Evolutionary conservation across 2,329 filamentous ascomycete species (phyloP), one percentile per base, ranked within the genome.

Genomic region (Arthrobotrys conoides): DNA sequence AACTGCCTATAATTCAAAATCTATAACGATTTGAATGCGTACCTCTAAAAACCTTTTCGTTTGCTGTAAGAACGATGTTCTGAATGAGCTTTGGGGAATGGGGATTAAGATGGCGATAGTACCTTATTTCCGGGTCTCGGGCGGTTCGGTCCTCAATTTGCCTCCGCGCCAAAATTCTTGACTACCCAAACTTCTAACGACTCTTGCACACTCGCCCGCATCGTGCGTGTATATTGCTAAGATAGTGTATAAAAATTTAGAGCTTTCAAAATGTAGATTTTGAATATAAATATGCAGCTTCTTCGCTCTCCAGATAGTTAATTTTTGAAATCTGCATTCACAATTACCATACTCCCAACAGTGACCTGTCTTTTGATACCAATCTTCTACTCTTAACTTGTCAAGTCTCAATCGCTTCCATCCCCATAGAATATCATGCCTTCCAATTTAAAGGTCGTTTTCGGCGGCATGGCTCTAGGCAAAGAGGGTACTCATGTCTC

Each of bases 401-500:
- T 41, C 14, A 41, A 41, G 12, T 12, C 3, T 41, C 24, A 18
- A n/a, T 33, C 27, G 0, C 5, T 16, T 20, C 33, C 24, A 16
- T 67, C 46, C n/a, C 46, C 2, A 64, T 24, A 18, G 24, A 44
- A 51, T 10, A 53, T 8, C 5, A 79, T 79, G 76, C 18, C 57
- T 8, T 70, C 69, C 48, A 55, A 73, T 6, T 44, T 79, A 20
- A 72, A 72, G 22, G 65, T 79, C n/a, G 69, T 79, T 16, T 71
- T 79, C 64, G 76, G 76, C 24, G 65, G 61, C 53, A 79, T 79
- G 76, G 20, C 61, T 6, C 51, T 79, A 9, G 76, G 76, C 30
- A 46, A 66, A 24, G 44, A 61, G 6, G 76, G 69, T 14, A 53
- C 38, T 2, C 61, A 53, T 30, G 64, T 48, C 27, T n/a, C 76